phyloP scores from a whole-genome alignment of 139 green algal species.

The Eudorina sp. region DNA sequence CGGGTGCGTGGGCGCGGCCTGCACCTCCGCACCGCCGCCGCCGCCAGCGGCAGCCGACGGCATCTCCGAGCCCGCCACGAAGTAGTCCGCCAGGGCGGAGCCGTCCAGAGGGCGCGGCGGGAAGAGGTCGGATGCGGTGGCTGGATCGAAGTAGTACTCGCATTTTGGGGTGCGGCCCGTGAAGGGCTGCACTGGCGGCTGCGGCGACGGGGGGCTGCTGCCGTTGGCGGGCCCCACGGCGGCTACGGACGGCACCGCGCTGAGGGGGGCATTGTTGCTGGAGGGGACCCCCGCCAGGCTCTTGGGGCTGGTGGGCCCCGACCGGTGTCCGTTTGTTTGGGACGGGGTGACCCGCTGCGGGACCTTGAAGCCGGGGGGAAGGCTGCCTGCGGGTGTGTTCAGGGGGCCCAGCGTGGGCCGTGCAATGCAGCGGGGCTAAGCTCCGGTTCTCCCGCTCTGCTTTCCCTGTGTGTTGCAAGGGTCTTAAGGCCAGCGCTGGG shows the following conservation, averaged over 20 bases:
- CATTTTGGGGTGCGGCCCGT: background rate
- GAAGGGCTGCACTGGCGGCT: background rate
- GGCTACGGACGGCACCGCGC: background rate
- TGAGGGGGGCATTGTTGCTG: no score
- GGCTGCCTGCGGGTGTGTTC: background rate
- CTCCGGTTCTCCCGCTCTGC: no score
- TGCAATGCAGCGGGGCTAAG: no score
- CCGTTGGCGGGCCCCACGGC: background rate
- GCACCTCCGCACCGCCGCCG: background rate
- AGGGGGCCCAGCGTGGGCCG: background rate
- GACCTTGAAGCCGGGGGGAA: constrained; percentile 1
- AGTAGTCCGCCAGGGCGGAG: constrained; percentile 36
- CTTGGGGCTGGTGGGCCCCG: background rate
- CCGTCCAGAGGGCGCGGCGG: constrained; percentile 23
- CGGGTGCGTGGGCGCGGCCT: constrained; percentile 43
- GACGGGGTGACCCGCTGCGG: background rate
- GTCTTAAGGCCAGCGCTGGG: no score
- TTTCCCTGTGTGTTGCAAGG: no score
- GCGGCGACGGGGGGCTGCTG: background rate
- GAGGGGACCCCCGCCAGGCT: background rate
- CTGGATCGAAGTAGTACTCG: constrained; percentile 37
- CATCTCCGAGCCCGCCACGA: background rate
- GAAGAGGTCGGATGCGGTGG: constrained; percentile 13
- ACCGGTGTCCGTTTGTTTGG: background rate
- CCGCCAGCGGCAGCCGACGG: background rate